These are phyloP conservation scores for Ilyonectria sp. DNA, from an alignment of 2,329 filamentous ascomycete genomes.

Conservation along the genomic window DNA sequence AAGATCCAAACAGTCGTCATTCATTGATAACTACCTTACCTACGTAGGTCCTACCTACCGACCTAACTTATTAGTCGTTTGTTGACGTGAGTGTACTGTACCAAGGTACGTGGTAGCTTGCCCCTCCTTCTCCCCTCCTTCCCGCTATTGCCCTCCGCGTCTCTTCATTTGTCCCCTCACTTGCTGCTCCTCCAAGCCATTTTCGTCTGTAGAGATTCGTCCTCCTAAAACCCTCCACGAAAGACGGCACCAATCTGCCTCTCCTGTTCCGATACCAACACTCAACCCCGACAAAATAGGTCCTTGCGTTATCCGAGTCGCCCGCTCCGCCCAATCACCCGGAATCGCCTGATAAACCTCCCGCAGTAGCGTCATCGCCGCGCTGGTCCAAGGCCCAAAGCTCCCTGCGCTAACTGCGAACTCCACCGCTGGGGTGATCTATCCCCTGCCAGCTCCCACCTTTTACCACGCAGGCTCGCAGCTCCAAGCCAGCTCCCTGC, in stretches of 20 bases:
- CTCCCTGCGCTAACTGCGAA: conserved; percentile 48
- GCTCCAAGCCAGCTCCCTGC: conserved; percentile 44
- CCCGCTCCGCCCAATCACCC: conserved; percentile 38
- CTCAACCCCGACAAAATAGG: conserved; percentile 26
- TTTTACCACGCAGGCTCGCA: conserved; percentile 32
- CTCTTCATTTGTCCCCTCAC: conserved; percentile 34
- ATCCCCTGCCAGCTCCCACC: conserved; percentile 38
- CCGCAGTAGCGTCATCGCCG: conserved; percentile 49
- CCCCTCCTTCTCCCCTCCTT: conserved; percentile 32
- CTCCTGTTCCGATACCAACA: not conserved
- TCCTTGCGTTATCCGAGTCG: conserved; percentile 32
- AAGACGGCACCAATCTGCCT: not conserved
- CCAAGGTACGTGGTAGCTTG: conserved; percentile 24
- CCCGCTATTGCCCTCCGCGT: conserved; percentile 1
- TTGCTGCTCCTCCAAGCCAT: conserved; percentile 31
- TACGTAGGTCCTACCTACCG: no score
- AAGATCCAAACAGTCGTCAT: not conserved
- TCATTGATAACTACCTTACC: not conserved
- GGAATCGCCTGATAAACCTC: conserved; percentile 45
- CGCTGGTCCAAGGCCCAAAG: conserved; percentile 41
- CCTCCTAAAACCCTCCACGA: not conserved
- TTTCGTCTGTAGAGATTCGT: not conserved
- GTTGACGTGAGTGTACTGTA: not conserved
- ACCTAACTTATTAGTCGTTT: not conserved
- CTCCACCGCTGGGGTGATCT: conserved; percentile 47